phyloP scores from a whole-genome alignment of 2,329 filamentous ascomycete genomes.

The Hyphodiscus sp. region DNA sequence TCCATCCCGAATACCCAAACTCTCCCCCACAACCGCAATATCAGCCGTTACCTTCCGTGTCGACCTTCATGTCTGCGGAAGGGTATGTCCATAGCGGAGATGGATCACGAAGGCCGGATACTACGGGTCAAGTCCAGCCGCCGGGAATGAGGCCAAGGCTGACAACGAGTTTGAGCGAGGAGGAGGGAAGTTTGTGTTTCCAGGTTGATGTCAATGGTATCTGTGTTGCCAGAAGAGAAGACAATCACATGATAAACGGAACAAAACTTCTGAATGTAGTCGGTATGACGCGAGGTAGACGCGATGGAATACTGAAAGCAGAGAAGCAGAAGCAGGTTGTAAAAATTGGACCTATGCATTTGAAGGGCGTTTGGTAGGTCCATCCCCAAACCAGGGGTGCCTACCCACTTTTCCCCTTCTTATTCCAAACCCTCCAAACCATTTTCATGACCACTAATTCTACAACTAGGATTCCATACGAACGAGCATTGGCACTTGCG shows the following conservation, averaged over 20 bases:
- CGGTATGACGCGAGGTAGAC: slow-evolving; percentile 90
- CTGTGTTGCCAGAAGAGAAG: slow-evolving; percentile 89
- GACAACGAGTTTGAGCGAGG: slow-evolving; percentile 94
- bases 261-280: slow-evolving; percentile 95
- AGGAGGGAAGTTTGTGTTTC: slow-evolving; percentile 93
- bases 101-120: slow-evolving; percentile 44
- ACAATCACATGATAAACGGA: slow-evolving; percentile 98
- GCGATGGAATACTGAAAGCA: slow-evolving; percentile 93
- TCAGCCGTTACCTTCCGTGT: background rate
- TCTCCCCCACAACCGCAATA: background rate
- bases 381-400: background rate
- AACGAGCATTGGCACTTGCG: slow-evolving; percentile 89
- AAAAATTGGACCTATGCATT: slow-evolving; percentile 96
- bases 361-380: slow-evolving; percentile 90
- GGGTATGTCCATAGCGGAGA: background rate
- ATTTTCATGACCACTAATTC: background rate
- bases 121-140: slow-evolving; percentile 82
- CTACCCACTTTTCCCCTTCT: background rate
- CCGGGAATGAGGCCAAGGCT: slow-evolving; percentile 95
- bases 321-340: slow-evolving; percentile 95
- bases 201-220: slow-evolving; percentile 94
- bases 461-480: slow-evolving; percentile 81
- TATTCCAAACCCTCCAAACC: background rate
- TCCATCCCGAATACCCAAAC: background rate
- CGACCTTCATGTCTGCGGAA: background rate